phyloP scores from a whole-genome alignment of 2,329 filamentous ascomycete genomes.

The Stagonosporopsis rhizophila region DNA sequence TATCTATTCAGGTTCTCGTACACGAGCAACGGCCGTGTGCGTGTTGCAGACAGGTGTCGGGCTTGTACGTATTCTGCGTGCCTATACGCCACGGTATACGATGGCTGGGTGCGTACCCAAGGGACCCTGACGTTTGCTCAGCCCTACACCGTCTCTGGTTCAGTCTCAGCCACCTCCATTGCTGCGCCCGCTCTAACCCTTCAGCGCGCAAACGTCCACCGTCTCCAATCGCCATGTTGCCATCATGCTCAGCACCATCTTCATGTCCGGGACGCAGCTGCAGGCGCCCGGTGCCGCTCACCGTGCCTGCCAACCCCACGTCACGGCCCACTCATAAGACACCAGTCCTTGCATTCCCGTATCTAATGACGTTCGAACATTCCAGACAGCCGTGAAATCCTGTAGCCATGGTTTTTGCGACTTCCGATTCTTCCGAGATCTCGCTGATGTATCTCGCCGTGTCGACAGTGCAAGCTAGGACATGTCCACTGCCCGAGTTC shows the following conservation, averaged over 20 bases:
- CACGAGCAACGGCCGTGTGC: conserved; percentile 1
- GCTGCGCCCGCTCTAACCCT: neutral
- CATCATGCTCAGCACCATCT: neutral
- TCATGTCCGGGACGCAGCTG: neutral
- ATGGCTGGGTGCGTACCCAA: conserved; percentile 14
- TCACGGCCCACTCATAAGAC: conserved; percentile 3
- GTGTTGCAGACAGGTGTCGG: conserved; percentile 10
- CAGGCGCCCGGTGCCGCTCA: neutral
- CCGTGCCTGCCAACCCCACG: conserved; percentile 7
- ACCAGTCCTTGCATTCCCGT: conserved; percentile 8
- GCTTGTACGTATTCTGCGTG: conserved; percentile 9
- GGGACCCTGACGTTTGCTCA: conserved; percentile 4
- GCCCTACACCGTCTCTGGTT: conserved; percentile 15
- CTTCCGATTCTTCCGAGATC: conserved; percentile 9
- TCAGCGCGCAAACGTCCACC: neutral
- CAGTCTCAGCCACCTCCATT: conserved; percentile 17
- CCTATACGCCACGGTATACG: conserved; percentile 15
- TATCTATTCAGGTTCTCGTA: neutral
- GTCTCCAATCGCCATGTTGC: neutral
- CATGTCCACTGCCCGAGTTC: conserved; percentile 5
- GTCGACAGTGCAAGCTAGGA: conserved; percentile 4
- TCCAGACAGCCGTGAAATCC: conserved; percentile 5
- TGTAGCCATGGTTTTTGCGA: neutral
- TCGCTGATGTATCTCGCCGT: neutral
- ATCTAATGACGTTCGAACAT: conserved; percentile 19